Base-by-base conservation (phyloP, 169 alveolate species). In the Cryptosporidium muris region DNA sequence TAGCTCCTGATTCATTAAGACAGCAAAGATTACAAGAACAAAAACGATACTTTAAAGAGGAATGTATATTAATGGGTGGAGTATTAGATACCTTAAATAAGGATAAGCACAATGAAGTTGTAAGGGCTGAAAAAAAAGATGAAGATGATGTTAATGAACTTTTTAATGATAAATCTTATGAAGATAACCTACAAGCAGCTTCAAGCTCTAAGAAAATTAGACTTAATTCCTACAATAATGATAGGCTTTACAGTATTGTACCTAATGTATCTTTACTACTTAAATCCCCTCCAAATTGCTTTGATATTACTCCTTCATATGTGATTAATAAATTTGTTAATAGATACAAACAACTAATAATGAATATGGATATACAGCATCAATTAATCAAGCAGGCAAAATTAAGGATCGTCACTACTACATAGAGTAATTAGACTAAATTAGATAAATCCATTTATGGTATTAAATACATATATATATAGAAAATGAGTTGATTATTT, bases 1-100 rank as follows among this genome's bases (percentile, higher is more conserved):
- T 68, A 51, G 82, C 82, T 36, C 66, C 82, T 7, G 82, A 68
- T 68, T 68, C 82, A 8, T 65, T 68, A 11, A 68, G 56, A 16
- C 82, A 68, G 47, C 65, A 68, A 12, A 68, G 82, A 42, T 40
- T 68, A 25, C 67, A 53, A 14, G 82, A 68, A 25, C 82, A 68
- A 36, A 52, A 68, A 56, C 37, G 66, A 16, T 68, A 68, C 45
- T 68, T 68, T 54, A 68, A 53, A 14, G 66, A 68, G 42, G 82
- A 68, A 36, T 68, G 82, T 25, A 68, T 68, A 54, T 68, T 68
- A 36, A 52, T 56, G 65, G 48, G 25, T 54, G 48, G 38, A 34
- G 80, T 47, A 8, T 47, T 47, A 64, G 80, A 64, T 12, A 11
- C 63, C 2, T 16, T 1, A 11, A 66, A 68, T 5, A 64, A 43